These are phyloP conservation scores for Phytophthora crassamura DNA, from an alignment of 352 stramenopile species.

Conservation along the genomic window DNA sequence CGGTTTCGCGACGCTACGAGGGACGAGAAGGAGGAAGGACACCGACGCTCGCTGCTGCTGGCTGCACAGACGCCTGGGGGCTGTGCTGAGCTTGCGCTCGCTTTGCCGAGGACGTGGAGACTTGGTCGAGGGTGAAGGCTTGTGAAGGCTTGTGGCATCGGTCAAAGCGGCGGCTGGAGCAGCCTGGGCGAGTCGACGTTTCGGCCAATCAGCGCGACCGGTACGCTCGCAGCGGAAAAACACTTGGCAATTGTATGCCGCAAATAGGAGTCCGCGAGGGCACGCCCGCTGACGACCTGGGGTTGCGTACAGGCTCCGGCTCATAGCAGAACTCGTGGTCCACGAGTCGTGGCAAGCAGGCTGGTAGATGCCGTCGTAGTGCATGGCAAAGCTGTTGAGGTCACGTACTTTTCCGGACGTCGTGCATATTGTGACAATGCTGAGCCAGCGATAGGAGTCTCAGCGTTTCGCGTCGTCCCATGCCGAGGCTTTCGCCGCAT, in stretches of 20 bases:
- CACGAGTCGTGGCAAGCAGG: too few species aligned
- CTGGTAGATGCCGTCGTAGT: too few species aligned
- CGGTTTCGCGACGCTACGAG: constrained; percentile 16
- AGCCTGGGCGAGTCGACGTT: constrained; percentile 8
- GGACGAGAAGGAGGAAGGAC: not conserved
- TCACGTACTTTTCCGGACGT: too few species aligned
- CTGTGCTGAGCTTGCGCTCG: constrained; percentile 43
- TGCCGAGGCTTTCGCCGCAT: too few species aligned
- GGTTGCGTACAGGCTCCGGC: not conserved
- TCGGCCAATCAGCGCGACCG: constrained; percentile 27
- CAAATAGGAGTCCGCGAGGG: constrained; percentile 19
- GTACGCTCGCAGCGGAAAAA: constrained; percentile 27
- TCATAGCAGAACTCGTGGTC: too few species aligned
- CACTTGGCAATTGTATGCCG: constrained; percentile 23
- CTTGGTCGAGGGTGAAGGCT: constrained; percentile 13
- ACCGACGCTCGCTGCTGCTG: constrained; percentile 21
- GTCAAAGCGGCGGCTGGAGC: constrained; percentile 11
- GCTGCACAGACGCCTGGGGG: constrained; percentile 27
- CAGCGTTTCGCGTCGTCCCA: too few species aligned
- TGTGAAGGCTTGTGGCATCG: constrained; percentile 23
- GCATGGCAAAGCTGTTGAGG: too few species aligned
- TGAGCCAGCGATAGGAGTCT: too few species aligned
- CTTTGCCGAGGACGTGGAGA: constrained; percentile 25
- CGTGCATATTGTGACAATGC: too few species aligned
- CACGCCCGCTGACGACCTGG: not conserved